Conservation (phyloP, 2,329 filamentous ascomycete species). For the Colletotrichum tropicicola region DNA sequence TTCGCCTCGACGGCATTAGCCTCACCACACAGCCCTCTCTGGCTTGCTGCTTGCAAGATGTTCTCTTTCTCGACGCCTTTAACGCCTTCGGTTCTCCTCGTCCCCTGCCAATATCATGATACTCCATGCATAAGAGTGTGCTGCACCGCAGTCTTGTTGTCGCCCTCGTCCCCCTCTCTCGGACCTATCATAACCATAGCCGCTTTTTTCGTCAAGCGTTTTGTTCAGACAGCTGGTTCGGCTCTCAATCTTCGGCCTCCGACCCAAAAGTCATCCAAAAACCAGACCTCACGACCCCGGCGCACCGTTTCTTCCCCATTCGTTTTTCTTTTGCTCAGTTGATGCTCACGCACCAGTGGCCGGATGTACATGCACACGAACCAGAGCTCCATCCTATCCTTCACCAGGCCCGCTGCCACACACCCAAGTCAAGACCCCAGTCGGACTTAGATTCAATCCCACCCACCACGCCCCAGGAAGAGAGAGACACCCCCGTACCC, state of each 20-base stretch:
- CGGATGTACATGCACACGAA: not conserved
- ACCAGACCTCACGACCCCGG: not conserved
- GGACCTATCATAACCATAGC: constrained; percentile 9
- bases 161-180: not conserved
- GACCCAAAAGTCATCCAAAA: not conserved
- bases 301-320: not conserved
- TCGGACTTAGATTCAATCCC: constrained; percentile 29
- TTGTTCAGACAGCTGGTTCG: not conserved
- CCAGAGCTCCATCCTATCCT: constrained; percentile 22
- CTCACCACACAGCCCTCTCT: not conserved
- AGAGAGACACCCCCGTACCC: constrained; percentile 28
- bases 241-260: not conserved
- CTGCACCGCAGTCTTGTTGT: not conserved
- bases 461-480: constrained; percentile 27
- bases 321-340: not conserved
- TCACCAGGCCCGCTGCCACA: constrained; percentile 20
- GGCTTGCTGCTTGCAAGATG: constrained; percentile 5
- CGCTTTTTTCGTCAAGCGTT: not conserved
- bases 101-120: constrained; percentile 27
- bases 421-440: constrained; percentile 21
- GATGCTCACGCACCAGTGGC: not conserved
- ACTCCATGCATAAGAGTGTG: constrained; percentile 19
- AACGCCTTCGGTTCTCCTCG: not conserved
- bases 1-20: not conserved
- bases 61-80: not conserved